Percentiles rank a stretch among this genome's conserved stretches.
Evolutionary conservation across 257 asterid genomes (phyloP).

Genomic region (Capsicum baccatum): DNA sequence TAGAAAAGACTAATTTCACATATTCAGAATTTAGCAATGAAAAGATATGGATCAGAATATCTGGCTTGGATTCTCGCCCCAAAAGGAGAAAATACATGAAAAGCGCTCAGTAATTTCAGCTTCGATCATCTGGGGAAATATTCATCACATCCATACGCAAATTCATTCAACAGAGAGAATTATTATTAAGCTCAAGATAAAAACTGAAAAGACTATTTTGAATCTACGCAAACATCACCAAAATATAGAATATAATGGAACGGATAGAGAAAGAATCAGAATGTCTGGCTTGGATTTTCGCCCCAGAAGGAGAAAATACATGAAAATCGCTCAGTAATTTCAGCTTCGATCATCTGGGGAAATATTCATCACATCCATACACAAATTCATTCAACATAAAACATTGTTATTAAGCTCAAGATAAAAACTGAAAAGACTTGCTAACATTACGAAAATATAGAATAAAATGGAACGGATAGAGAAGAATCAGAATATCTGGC

Average conservation of each 20-base stretch:
- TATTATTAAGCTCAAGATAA: no score
- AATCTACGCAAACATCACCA: neutral
- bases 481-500: conserved; percentile 75
- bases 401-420: neutral
- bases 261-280: conserved; percentile 53
- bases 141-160: conserved; percentile 45
- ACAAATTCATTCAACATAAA: neutral
- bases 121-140: conserved; percentile 96
- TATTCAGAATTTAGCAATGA: no score
- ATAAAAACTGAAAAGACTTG: neutral
- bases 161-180: neutral
- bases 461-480: no score
- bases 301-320: conserved; percentile 38
- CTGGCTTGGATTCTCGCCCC: conserved; percentile 60
- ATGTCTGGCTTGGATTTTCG: conserved; percentile 63
- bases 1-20: no score
- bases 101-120: conserved; percentile 82
- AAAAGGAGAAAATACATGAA: conserved; percentile 41
- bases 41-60: conserved; percentile 56
- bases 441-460: no score
- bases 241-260: no score
- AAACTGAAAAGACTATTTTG: neutral
- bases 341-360: conserved; percentile 98
- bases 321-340: conserved; percentile 69
- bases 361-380: conserved; percentile 68